Conservation (phyloP, 2,329 filamentous ascomycete species). For the Aspergillus niger region DNA sequence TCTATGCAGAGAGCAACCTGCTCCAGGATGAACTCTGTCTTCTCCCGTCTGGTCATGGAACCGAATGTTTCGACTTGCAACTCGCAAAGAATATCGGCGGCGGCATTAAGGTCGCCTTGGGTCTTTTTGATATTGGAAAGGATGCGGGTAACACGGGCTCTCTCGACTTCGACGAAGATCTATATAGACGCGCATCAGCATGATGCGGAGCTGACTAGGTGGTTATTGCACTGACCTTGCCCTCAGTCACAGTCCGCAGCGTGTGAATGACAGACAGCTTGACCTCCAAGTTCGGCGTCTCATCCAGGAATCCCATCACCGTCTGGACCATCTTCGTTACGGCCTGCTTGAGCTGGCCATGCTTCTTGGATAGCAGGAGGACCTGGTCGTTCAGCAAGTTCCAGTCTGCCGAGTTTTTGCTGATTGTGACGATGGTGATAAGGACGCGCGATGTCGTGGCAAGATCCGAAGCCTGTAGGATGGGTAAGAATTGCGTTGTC, state of each 20-base stretch:
- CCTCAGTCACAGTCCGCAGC: conserved; percentile 92
- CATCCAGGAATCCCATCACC: conserved; percentile 88
- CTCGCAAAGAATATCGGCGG: conserved; percentile 92
- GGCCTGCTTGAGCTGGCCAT: conserved; percentile 98
- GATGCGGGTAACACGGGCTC: conserved; percentile 90
- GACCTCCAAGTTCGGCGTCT: conserved; percentile 78
- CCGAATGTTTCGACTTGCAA: conserved; percentile 98
- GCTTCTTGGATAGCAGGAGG: conserved; percentile 95
- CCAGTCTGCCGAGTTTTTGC: conserved; percentile 93
- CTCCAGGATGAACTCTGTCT: conserved; percentile 97
- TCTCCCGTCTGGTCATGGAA: conserved; percentile 94
- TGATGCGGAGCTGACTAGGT: background rate
- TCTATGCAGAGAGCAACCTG: conserved; percentile 95
- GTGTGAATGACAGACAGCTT: conserved; percentile 96
- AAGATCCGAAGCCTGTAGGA: conserved; percentile 80
- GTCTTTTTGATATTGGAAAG: conserved; percentile 97
- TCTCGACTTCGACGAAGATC: conserved; percentile 99
- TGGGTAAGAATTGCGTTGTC: conserved; percentile 14
- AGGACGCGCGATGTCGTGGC: conserved; percentile 90
- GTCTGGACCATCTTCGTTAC: conserved; percentile 99
- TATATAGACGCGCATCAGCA: conserved; percentile 30
- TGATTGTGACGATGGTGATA: conserved; percentile 86
- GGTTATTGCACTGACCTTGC: conserved; percentile 67
- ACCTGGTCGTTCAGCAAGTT: conserved; percentile 94
- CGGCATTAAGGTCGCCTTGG: conserved; percentile 87